Evolutionary conservation across 108 stramenopile genomes (phyloP).

Genomic region (Pseudonitzschia multiseries): DNA sequence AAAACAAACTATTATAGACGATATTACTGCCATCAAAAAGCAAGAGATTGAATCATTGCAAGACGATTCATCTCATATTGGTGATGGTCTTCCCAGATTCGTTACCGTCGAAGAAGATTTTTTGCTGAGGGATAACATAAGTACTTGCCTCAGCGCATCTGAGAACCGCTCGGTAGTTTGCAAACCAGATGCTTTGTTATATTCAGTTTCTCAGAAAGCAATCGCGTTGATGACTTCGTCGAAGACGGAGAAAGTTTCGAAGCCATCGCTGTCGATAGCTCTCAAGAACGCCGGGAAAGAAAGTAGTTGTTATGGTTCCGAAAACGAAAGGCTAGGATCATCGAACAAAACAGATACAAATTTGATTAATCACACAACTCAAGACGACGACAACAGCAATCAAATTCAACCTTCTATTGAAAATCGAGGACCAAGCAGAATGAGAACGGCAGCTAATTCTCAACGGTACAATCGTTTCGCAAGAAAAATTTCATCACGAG

Average conservation of each 20-base stretch:
- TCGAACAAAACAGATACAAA: no score
- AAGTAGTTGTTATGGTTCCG: no score
- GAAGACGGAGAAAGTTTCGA: neutral
- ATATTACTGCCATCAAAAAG: neutral
- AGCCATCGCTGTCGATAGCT: neutral
- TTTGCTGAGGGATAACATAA: constrained; percentile 11
- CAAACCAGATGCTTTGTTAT: neutral
- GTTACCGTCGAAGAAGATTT: constrained; percentile 11
- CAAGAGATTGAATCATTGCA: neutral
- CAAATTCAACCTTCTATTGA: no score
- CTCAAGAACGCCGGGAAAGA: no score
- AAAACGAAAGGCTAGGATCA: no score
- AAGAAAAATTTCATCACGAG: neutral
- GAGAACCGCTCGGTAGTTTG: constrained; percentile 13
- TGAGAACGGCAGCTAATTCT: neutral
- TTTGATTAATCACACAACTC: neutral
- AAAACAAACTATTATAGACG: neutral
- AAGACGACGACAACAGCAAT: neutral
- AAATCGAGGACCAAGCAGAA: neutral
- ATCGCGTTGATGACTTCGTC: constrained; percentile 5
- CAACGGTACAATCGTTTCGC: constrained; percentile 1
- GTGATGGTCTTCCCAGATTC: neutral
- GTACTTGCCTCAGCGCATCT: constrained; percentile 17
- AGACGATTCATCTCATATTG: neutral
- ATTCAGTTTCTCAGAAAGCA: constrained; percentile 6